A percentile compares a stretch with the other conserved stretches of the same genome.
These are phyloP conservation scores for Fusarium sp. DNA, from an alignment of 2,329 filamentous ascomycete genomes.

Conservation along the genomic window DNA sequence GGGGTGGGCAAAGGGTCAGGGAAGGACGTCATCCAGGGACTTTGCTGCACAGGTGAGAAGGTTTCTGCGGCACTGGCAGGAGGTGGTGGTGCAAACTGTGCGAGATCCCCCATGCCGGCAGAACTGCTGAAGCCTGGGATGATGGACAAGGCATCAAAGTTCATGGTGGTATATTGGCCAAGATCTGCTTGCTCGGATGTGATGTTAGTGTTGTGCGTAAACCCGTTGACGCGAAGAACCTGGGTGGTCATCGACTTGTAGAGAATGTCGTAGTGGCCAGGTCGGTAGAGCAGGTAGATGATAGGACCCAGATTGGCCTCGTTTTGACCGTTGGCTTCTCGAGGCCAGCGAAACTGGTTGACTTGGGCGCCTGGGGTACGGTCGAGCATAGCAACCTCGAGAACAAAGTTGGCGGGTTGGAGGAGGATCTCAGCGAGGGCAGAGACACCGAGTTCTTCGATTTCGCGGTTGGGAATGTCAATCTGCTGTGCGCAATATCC, in stretches of 20 bases:
- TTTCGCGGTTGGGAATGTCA: constrained; percentile 82
- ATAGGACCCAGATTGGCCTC: constrained; percentile 60
- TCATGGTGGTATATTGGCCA: constrained; percentile 56
- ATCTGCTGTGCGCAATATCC: constrained; percentile 78
- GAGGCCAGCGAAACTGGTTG: constrained; percentile 75
- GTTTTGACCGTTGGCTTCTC: constrained; percentile 63
- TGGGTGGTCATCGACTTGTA: constrained; percentile 72
- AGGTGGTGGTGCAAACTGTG: constrained; percentile 52
- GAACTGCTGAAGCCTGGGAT: constrained; percentile 59
- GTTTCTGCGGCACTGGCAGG: constrained; percentile 48
- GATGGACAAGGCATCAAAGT: constrained; percentile 60
- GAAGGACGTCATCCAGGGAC: constrained; percentile 54
- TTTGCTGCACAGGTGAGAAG: constrained; percentile 53
- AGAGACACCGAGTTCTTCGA: constrained; percentile 88
- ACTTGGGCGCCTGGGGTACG: constrained; percentile 82
- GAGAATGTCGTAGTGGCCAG: constrained; percentile 92
- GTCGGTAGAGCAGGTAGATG: constrained; percentile 74
- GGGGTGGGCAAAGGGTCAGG: constrained; percentile 43
- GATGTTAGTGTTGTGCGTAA: constrained; percentile 61
- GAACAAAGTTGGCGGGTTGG: constrained; percentile 79
- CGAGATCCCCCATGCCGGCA: constrained; percentile 45
- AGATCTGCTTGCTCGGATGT: constrained; percentile 56
- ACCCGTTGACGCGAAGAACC: constrained; percentile 64
- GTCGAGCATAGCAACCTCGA: constrained; percentile 93
- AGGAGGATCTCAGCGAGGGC: constrained; percentile 83